phyloP scores from a whole-genome alignment of 192 early-diverging fungal genomes.

The Mortierella antarctica region DNA sequence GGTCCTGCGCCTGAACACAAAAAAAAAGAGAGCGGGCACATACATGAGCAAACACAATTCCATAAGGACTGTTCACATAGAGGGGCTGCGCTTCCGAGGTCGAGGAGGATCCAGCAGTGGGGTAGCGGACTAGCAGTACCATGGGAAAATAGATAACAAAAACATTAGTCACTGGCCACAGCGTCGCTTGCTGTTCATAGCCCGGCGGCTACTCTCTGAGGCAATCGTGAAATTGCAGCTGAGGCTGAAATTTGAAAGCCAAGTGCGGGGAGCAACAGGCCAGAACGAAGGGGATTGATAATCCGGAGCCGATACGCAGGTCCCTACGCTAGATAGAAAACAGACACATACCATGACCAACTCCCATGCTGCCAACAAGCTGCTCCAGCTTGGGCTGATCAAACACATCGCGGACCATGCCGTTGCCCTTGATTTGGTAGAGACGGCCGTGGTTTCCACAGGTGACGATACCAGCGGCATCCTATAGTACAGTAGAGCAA shows the following conservation, averaged over 20 bases:
- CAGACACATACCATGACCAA: constrained; percentile 90
- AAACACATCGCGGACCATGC: constrained; percentile 99
- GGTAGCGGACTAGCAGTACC: constrained; percentile 87
- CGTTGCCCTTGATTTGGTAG: constrained; percentile 99
- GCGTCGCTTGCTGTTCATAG: no score
- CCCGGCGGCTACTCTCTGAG: no score
- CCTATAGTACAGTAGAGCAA: constrained; percentile 64
- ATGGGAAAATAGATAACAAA: background rate
- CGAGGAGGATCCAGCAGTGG: constrained; percentile 97
- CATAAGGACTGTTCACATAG: constrained; percentile 99
- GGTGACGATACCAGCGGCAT: constrained; percentile 99
- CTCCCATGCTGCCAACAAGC: constrained; percentile 89
- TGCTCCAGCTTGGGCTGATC: constrained; percentile 78
- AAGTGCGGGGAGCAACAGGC: no score
- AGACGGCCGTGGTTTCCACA: constrained; percentile 96
- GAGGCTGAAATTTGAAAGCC: no score
- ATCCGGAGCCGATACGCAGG: background rate
- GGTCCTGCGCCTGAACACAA: background rate
- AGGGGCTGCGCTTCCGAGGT: constrained; percentile 98
- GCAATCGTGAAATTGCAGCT: no score
- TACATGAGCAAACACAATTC: constrained; percentile 95
- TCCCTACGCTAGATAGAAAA: background rate
- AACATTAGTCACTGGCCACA: constrained; percentile 4
- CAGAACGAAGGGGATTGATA: constrained; percentile 5
- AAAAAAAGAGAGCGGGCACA: constrained; percentile 14